Conservation (phyloP, 2,329 filamentous ascomycete genomes). For the Lachnellula suecica region DNA sequence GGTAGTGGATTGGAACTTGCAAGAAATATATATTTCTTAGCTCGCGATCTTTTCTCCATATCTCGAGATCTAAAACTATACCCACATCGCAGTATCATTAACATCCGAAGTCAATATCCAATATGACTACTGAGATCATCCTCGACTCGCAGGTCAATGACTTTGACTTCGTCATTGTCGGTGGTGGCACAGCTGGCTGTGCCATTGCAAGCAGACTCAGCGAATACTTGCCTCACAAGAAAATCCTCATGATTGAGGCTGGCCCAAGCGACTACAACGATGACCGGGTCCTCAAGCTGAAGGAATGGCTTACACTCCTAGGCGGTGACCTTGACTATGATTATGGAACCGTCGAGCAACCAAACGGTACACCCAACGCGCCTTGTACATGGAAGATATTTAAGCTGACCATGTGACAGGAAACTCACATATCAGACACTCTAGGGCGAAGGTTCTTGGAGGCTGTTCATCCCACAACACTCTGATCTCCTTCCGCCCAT, state of each 20-base stretch:
- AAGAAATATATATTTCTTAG: too few relatives aligned
- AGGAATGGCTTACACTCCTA: constrained; percentile 82
- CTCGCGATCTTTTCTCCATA: too few relatives aligned
- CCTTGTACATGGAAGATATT: constrained; percentile 36
- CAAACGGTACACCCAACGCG: constrained; percentile 70
- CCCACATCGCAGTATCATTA: too few relatives aligned
- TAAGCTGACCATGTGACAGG: constrained; percentile 45
- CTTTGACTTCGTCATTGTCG: constrained; percentile 50
- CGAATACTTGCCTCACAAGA: constrained; percentile 80
- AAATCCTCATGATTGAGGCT: constrained; percentile 80
- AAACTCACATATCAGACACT: constrained; percentile 90
- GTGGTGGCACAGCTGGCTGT: constrained; percentile 50
- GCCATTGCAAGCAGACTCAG: constrained; percentile 48
- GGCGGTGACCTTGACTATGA: constrained; percentile 90
- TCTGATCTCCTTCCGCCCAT: constrained; percentile 87
- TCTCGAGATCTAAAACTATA: too few relatives aligned
- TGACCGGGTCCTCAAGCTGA: constrained; percentile 80
- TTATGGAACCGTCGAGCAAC: constrained; percentile 83
- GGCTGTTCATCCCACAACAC: constrained; percentile 95
- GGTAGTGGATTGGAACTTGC: too few relatives aligned
- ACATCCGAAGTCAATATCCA: constrained; percentile 6
- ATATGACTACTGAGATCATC: constrained; percentile 33
- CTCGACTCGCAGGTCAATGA: constrained; percentile 31
- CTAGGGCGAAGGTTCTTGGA: constrained; percentile 86
- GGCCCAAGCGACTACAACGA: constrained; percentile 89